A percentile compares a stretch with the other conserved stretches of the same genome.
These are phyloP conservation scores for Cryptococcus sp. DNA, from an alignment of 1,284 basidiomycete species.

Conservation along the genomic window DNA sequence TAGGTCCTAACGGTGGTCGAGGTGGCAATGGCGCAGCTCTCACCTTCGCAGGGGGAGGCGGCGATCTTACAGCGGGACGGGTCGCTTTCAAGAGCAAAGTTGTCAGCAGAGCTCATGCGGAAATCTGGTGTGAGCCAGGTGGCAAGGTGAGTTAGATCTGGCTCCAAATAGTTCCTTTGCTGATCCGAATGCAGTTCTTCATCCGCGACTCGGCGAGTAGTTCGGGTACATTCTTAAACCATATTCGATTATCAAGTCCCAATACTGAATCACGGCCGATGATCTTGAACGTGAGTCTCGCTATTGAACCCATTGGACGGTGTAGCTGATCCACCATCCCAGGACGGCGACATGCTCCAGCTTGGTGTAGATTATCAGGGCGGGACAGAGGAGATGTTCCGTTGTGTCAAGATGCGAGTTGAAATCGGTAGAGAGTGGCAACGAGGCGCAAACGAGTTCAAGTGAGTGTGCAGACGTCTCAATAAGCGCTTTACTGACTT, in stretches of 20 bases:
- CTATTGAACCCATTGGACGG: background rate
- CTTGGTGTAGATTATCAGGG: constrained; percentile 98
- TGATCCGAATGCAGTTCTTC: constrained; percentile 62
- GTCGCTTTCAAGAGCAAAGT: constrained; percentile 97
- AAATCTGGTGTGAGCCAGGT: constrained; percentile 75
- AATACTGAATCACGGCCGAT: constrained; percentile 77
- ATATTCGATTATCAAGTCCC: constrained; percentile 81
- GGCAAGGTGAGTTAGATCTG: constrained; percentile 54
- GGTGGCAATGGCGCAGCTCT: constrained; percentile 11
- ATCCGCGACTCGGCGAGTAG: constrained; percentile 89
- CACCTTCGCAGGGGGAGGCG: constrained; percentile 47
- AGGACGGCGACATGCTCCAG: constrained; percentile 91
- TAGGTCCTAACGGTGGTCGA: constrained; percentile 7
- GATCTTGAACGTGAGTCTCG: constrained; percentile 62
- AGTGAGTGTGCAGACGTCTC: constrained; percentile 62
- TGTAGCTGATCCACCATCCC: background rate
- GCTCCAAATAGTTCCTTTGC: background rate
- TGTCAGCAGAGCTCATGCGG: constrained; percentile 90
- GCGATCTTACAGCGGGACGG: constrained; percentile 72
- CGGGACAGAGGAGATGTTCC: constrained; percentile 95
- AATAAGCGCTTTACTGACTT: background rate
- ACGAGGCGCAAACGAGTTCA: constrained; percentile 85
- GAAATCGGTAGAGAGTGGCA: constrained; percentile 89
- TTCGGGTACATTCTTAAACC: constrained; percentile 94
- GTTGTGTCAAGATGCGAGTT: constrained; percentile 94